Base-by-base conservation (phyloP, 2,329 filamentous ascomycete species). In the Botrytis galanthina region DNA sequence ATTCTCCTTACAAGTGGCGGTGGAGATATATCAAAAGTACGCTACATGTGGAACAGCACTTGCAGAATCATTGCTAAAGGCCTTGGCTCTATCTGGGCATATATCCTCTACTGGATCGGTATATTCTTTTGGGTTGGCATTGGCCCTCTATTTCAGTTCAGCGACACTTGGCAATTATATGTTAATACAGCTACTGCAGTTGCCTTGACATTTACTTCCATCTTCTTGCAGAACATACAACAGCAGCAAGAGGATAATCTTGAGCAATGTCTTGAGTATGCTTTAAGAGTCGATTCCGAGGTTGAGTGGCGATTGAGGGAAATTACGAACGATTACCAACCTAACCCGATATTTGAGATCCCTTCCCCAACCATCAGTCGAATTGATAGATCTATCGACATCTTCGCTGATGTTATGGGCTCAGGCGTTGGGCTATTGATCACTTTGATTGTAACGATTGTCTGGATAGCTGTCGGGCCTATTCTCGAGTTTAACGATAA, bases 141-240 rank as follows among this genome's bases (percentile, higher is more conserved):
- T 35, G 74, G 73, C 20, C 62, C 73, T 32, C 70, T 73, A 61
- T 75, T 74, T 62, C 42, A 68, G 26, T 75, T 74, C 67, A 72
- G 73, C 44, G 64, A 76, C 60, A 75, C 73, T 39, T 76, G 73
- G 74, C 74, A 76, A 14, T 59, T 75, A 44, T 75, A 83, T 75
- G 82, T 84, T 76, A 83, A 85, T 79, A 83, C 84, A 14, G 82
- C 83, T 5, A 84, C 84, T 0, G 83, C 84, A 0, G 81, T 83
- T 60, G 78, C 83, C 67, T 82, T 85, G 78, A 81, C 83, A 4
- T 81, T 85, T 46, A 80, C 82, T 2, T 82, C 80, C 39, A 77
- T 79, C 59, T 84, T 84, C 74, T 72, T 84, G 60, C 80, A 81
- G 62, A 83, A 81, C 75, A 80, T 84, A 66, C 81, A 81, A 39